Conservation (phyloP, 2,329 filamentous ascomycete species). For the Mariannaea sp. region DNA sequence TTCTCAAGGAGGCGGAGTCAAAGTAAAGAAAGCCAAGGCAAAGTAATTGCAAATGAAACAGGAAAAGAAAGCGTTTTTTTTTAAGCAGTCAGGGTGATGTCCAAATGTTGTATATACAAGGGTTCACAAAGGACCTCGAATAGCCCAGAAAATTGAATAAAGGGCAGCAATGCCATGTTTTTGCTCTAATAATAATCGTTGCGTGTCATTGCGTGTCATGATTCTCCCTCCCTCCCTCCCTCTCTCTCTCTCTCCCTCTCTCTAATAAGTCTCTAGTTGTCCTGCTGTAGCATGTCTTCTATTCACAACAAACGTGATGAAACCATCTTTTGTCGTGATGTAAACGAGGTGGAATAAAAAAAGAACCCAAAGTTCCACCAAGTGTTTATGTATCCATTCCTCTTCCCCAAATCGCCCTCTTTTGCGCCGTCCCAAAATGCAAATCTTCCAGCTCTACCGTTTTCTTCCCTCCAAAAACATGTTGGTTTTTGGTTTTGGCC, state of each 20-base stretch:
- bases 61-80: constrained; percentile 18
- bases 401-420: too few species aligned
- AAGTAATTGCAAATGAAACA: background rate
- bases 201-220: background rate
- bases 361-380: too few species aligned
- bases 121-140: constrained; percentile 21
- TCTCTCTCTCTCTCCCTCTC: too few species aligned
- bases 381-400: background rate
- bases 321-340: too few species aligned
- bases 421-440: background rate
- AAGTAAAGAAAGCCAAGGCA: constrained; percentile 40
- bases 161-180: constrained; percentile 17
- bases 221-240: too few species aligned
- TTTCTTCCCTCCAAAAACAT: too few species aligned
- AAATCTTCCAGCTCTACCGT: too few species aligned
- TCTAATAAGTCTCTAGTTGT: too few species aligned
- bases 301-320: too few species aligned
- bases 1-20: constrained; percentile 70
- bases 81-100: constrained; percentile 13
- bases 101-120: constrained; percentile 35
- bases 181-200: background rate
- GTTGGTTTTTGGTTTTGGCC: too few species aligned
- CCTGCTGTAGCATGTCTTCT: too few species aligned
- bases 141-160: constrained; percentile 24
- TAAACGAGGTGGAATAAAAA: too few species aligned